Conservation (phyloP, 2,329 filamentous ascomycete genomes). For the Rutstroemia sp. region DNA sequence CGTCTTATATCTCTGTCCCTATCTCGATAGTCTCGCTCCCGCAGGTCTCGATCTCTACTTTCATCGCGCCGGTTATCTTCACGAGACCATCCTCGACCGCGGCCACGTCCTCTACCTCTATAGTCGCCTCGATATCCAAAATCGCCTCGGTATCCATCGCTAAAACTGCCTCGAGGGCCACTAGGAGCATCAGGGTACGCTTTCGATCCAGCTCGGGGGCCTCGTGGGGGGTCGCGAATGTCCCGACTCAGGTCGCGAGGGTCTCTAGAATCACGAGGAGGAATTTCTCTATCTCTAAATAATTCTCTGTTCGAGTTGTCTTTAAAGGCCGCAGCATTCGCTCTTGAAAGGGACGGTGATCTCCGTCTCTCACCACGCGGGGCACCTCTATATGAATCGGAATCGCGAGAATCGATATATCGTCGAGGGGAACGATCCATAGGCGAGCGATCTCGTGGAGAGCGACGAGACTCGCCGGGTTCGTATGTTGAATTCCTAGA, state of each 20-base stretch:
- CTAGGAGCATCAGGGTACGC: slow-evolving; percentile 53
- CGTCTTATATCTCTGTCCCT: slow-evolving; percentile 14
- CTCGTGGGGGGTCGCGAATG: slow-evolving; percentile 66
- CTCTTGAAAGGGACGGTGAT: slow-evolving; percentile 42
- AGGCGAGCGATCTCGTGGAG: slow-evolving; percentile 31
- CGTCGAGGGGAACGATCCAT: slow-evolving; percentile 6
- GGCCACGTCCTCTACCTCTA: slow-evolving; percentile 39
- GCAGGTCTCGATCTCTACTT: slow-evolving; percentile 49
- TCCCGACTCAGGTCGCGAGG: slow-evolving; percentile 22
- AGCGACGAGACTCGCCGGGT: slow-evolving; percentile 32
- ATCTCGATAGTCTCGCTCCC: slow-evolving; percentile 46
- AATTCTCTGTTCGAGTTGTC: slow-evolving; percentile 5
- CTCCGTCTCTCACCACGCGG: slow-evolving; percentile 25
- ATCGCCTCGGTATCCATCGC: slow-evolving; percentile 52
- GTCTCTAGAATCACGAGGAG: slow-evolving; percentile 12
- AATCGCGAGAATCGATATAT: slow-evolving; percentile 9
- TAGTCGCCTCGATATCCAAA: slow-evolving; percentile 44
- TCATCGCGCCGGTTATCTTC: slow-evolving; percentile 36
- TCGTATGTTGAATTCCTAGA: slow-evolving; percentile 23
- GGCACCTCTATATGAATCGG: slow-evolving; percentile 21
- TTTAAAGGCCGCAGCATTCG: slow-evolving; percentile 3
- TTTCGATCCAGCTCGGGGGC: slow-evolving; percentile 55
- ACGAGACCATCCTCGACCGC: slow-evolving; percentile 23
- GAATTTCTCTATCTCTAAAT: slow-evolving; percentile 6
- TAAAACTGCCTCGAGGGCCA: slow-evolving; percentile 60